Evolutionary conservation across 495 filamentous ascomycete genomes (phyloP), one percentile per base, ranked within the genome.

Genomic region (Parathielavia hyrcaniae): DNA sequence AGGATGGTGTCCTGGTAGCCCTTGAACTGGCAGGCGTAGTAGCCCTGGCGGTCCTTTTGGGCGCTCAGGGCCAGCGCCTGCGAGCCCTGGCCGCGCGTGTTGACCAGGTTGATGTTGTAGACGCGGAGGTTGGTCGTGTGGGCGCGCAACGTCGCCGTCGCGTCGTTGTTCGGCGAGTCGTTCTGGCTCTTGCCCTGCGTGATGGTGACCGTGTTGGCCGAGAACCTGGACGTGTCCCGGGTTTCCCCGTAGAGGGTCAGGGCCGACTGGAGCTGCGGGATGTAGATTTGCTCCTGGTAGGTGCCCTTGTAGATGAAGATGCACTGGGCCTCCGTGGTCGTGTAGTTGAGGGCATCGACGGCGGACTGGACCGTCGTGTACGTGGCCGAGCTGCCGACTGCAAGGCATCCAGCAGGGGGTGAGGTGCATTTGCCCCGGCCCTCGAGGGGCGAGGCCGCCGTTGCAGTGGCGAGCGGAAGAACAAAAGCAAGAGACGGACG

Each of bases 1-100:
- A 85, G 71, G 26, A 86, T 50, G 2, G 84, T 86, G 61, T 86
- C 84, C 65, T 87, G 83, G 66, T 71, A 86, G 0, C 84, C 83
- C 38, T 64, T 74, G 58, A 86, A 72, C 47, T 72, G 59, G 58
- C 78, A 79, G 10, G 71, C 84, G 59, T 86, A 87, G 64, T 81
- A 84, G 11, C 81, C 84, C 26, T 78, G 79, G 53, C 80, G 75
- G 51, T 71, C 71, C 22, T 67, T 77, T 32, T 79, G 73, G 16
- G 81, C 81, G 50, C 74, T 79, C 45, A 87, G 55, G 4, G 84
- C 84, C 32, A 87, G 68, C 16, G 83, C 84, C 59, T 86, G 83
- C 32, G 70, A 70, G 16, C 81, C 81, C 39, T 73, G 62, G 10
- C 81, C 79, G 50, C 75, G 71, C 35, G 73, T 77, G 70, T 87